Evolutionary conservation across 225 moss, liverwort and hornwort species (phyloP), one percentile per base, ranked within the genome.

Genomic region (Physcomitrium patens): DNA sequence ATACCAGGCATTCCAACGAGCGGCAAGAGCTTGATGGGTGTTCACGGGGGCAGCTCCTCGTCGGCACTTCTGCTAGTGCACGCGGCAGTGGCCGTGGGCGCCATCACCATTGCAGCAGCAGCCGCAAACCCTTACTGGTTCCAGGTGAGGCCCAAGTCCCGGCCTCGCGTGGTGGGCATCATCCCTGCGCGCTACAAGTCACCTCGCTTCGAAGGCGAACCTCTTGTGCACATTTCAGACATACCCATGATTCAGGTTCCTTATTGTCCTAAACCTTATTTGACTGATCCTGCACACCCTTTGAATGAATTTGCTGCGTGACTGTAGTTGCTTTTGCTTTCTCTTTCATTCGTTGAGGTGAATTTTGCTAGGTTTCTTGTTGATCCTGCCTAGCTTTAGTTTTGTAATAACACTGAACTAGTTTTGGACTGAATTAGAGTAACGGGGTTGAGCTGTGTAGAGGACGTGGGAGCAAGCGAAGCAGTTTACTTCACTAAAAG

Each of bases 401-500:
- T 77, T 76, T 71, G 12, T 37, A 49, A 64, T 9, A 7, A 8
- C 17, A 28, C 13, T 37, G 31, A 4, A 37, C 31, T 37, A 37
- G 7, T 7, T 28, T 67, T 23, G 51, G 23, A 52, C 68, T 83
- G 68, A 83, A 73, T 56, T 67, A 63, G 14, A 50, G 67, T 63
- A 11, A 24, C 63, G 56, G 73, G 78, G 59, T 67, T 76, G 76
- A 65, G 73, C 63, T 74, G 8, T 87, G 82, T 75, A 99, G 95
- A 92, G 99, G 83, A 93, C 95, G 43, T 99, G 99, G 99, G 99
- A 99, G 85, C 95, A 95, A 88, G 95, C 92, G 56, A 93, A 85
- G 85, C 83, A 86, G 56, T 91, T 93, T 67, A 75, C 76, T 28
- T 83, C 84, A 10, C 79, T 99, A 47, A 89, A 92, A 68, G 88